Base-by-base conservation (phyloP, 108 stramenopile species). In the Cafeteria roenbergensis region DNA sequence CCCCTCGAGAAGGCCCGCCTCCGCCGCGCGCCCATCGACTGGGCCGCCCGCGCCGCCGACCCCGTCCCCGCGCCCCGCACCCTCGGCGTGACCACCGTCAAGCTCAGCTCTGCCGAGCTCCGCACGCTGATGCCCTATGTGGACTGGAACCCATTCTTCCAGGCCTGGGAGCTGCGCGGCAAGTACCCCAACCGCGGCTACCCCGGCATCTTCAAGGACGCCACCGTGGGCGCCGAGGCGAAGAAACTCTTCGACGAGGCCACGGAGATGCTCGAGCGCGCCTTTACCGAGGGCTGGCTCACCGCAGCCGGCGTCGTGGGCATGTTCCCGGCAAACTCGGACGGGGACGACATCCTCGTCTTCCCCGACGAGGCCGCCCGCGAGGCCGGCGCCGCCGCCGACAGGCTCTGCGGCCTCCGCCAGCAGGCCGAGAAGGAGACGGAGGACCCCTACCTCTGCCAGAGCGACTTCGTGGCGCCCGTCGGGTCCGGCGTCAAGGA, bases 121-220 rank as follows among this genome's bases (percentile, higher is more conserved):
- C 84, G 20, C 20, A 25, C 2, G 22, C 37, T 61, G 59, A 34
- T 94, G 1, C 92, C 91, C 9, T 97, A 88, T 84, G 94, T 99
- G 66, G 97, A 99, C 73, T 99, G 97, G 96, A 90, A 90, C 71
- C 93, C 93, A 33, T 93, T 96, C 82, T 96, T 93, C 83, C 92
- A 95, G 79, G 95, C 94, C 27, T 97, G 93, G 94, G 97, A 99
- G 79, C 80, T 99, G 48, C 81, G 97, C 52, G 97, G 97, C 20
- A 88, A 94, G 55, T 99, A 99, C 73, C 97, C 95, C 20, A 99
- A 99, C 76, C 86, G 97, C 42, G 97, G 97, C n/a, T 99, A 96
- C 72, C 97, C 97, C 55, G 92, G 94, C 77, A 99, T 97, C 66
- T 99, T 99, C 80, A 79, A 92, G 55, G 97, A 99, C 70, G 88